Evolutionary conservation across 2,329 filamentous ascomycete species (phyloP), one percentile per base, ranked within the genome.

Genomic region (Talaromyces atroroseus): DNA sequence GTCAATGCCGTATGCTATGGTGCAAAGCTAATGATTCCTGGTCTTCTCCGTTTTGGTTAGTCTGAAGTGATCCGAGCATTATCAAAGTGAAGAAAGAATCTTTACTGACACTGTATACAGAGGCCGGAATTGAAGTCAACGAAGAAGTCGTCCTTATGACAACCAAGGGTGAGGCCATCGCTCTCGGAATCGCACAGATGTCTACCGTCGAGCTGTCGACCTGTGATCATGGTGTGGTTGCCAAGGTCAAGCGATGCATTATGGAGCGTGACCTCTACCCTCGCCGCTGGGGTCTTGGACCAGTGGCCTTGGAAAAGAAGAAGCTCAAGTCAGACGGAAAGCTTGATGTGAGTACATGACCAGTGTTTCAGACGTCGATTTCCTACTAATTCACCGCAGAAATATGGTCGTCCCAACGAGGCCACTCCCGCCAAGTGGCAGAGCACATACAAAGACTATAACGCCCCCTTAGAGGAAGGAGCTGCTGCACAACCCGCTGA

Each of bases 241-340:
- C 94, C 66, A 97, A 96, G 82, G 90, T 99, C 73, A 99, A 99
- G 87, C 88, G 94, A 68, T 96, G 92, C 76, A 99, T 99, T 76
- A 99, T 99, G 94, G 94, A 99, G 82, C 89, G 94, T 67, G 94
- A 97, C 73, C 82, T 97, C 58, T 99, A 99, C 82, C 94, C 94
- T 62, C 84, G 91, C 73, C 82, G 92, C 80, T 99, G 94, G 94
- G 94, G 94, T 64, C 84, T 97, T 70, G 94, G 94, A 60, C 92
- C 94, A 53, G 87, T 92, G 59, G 94, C 94, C 50, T 78, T 88
- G 49, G 91, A 97, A 82, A 99, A 99, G 86, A 99, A 99, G 88
- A 96, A 97, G 85, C 86, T 99, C 81, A 97, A 97, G 85, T 90
- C 92, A 53, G 89, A 90, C 65, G 94, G 94, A 75, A 96, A 96